Evolutionary conservation across 768 basidiomycete genomes (phyloP), one percentile per base, ranked within the genome.

Genomic region (Erythrobasidium yunnanense): DNA sequence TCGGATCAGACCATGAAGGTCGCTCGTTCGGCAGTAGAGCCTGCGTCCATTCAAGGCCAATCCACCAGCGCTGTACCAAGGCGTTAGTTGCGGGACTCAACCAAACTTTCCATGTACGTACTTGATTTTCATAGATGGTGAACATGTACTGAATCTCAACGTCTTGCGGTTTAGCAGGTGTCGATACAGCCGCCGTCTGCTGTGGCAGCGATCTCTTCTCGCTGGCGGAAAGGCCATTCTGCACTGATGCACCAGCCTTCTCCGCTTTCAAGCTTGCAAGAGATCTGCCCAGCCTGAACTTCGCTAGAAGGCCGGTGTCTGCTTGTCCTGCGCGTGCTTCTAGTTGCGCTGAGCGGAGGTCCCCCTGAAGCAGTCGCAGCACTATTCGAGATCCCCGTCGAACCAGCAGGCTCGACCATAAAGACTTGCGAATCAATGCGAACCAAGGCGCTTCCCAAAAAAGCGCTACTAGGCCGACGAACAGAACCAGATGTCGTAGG

Each of bases 81-180:
- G 7, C 27, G 8, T 42, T n/a, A 42, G 38, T n/a, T n/a, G n/a
- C n/a, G n/a, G n/a, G n/a, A n/a, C n/a, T 42, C 38, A 55, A 4
- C 15, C 6, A 4, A 6, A 20, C 33, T 35, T 32, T 11, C 30
- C 34, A 20, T 20, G 4, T 17, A 23, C 57, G 22, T 23, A 63
- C 60, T 38, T 63, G 74, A 34, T 76, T 76, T 63, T 76, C 74
- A 58, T 72, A 73, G 5, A 74, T 68, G 22, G 71, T 73, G 23
- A 76, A 76, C 55, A 70, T 66, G 35, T 74, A 71, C 34, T 88
- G 76, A 17, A 89, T 79, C 35, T 78, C 75, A 17, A 77, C 74
- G 38, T 42, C n/a, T 11, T 42, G 38, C 38, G 38, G 38, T n/a
- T 42, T n/a, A n/a, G 38, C 11, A 11, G 11, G 38, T 11, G 38